Conservation (phyloP, 345 rosid genomes). For the Salix exigua region DNA sequence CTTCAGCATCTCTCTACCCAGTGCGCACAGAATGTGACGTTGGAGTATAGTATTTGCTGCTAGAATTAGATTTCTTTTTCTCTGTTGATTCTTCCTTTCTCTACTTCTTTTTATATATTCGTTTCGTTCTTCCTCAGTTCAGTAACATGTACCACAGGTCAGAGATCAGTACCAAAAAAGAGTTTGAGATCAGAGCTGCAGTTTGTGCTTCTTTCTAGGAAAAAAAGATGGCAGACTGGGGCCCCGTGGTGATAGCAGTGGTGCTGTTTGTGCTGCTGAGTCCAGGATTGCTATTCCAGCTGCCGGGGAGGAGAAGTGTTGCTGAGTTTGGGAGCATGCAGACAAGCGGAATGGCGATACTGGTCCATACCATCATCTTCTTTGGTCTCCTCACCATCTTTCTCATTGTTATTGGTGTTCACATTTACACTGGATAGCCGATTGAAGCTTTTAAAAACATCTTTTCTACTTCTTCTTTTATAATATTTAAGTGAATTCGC, state of each 20-base stretch:
- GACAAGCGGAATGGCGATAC: conserved; percentile 18
- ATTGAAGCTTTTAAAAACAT: too few relatives aligned
- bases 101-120: not conserved
- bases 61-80: conserved; percentile 1
- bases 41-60: not conserved
- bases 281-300: conserved; percentile 25
- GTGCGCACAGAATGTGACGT: not conserved
- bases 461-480: not conserved
- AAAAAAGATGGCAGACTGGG: conserved; percentile 26
- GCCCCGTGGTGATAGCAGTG: conserved; percentile 25
- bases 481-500: not conserved
- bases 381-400: conserved; percentile 29
- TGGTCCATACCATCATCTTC: conserved; percentile 26
- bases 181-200: not conserved
- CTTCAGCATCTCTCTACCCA: conserved; percentile 7
- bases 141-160: not conserved
- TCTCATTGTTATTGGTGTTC: conserved; percentile 26
- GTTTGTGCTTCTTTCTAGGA: not conserved
- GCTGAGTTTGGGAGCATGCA: conserved; percentile 27
- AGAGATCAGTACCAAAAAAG: not conserved
- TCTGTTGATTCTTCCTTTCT: conserved; percentile 2
- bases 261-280: conserved; percentile 27
- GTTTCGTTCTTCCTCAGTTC: conserved; percentile 3
- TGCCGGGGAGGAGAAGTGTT: conserved; percentile 17
- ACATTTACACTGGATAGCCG: conserved; percentile 22